Evolutionary conservation across 2,329 filamentous ascomycete genomes (phyloP), one percentile per base, ranked within the genome.

Genomic region (Hymenoscyphus infarciens): DNA sequence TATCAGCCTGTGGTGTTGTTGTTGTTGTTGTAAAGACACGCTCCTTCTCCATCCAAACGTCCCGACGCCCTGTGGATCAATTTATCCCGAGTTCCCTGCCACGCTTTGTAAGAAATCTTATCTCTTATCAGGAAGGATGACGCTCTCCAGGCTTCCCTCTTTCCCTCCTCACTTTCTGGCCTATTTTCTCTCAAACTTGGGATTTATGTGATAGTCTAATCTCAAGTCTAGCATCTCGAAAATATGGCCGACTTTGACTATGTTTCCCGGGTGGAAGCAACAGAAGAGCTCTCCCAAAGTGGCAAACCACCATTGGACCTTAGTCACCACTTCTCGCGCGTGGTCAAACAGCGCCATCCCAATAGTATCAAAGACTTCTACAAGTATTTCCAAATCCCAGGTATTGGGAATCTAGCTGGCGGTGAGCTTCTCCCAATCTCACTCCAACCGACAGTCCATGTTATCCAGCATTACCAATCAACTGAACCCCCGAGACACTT

Each of bases 301-400:
- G 27, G 27, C 8, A 68, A 70, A 57, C 66, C 71, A 62, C 91
- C 93, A 5, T 78, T 86, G 68, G 89, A 97, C 75, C 80, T 97
- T 64, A 89, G 87, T 69, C 91, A 97, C 74, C 88, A 93, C 73
- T 88, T 87, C 69, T 93, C 91, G 0, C 80, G 85, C 62, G 81
- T 86, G 54, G 89, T 91, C 56, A 87, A 82, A 71, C 82, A 83
- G 56, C 83, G 91, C 8, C 69, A 79, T 6, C 79, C 83, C 6
- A 95, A 87, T 72, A 79, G 79, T 53, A 83, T 96, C 74, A 97
- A 97, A 79, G 73, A 82, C 42, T 91, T 93, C 75, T 97, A 97
- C 81, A 92, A 91, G 76, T 96, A 91, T 77, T 95, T 95, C 70
- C 66, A 74, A 68, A 84, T 87, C 59, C 85, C 85, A 0, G 82